These are phyloP conservation scores for Persicaria tinctoria DNA, from an alignment of 148 eudicot genomes.

Conservation along the genomic window DNA sequence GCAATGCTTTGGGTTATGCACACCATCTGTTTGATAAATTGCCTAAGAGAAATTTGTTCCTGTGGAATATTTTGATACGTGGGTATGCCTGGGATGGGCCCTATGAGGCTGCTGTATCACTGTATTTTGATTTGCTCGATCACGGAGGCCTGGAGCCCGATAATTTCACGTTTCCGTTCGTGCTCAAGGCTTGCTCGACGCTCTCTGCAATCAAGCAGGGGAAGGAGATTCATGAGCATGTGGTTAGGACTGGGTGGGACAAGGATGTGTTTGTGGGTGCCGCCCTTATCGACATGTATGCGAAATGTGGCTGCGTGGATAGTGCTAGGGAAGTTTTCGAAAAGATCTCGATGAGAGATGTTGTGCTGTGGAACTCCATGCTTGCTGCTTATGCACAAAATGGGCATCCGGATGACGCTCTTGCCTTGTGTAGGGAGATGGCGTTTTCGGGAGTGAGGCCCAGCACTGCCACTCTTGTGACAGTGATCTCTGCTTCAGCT, in stretches of 20 bases:
- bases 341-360: constrained; percentile 49
- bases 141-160: constrained; percentile 51
- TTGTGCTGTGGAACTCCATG: constrained; percentile 85
- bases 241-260: constrained; percentile 47
- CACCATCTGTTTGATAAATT: constrained; percentile 67
- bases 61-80: constrained; percentile 83
- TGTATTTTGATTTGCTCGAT: constrained; percentile 46
- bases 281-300: constrained; percentile 77
- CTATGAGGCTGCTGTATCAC: constrained; percentile 42
- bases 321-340: constrained; percentile 49
- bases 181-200: constrained; percentile 70
- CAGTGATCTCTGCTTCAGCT: constrained; percentile 62
- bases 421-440: constrained; percentile 52
- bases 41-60: constrained; percentile 54
- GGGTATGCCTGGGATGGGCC: constrained; percentile 95
- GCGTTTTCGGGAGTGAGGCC: constrained; percentile 42
- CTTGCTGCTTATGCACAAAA: constrained; percentile 76
- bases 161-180: constrained; percentile 78
- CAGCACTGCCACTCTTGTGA: constrained; percentile 63
- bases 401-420: constrained; percentile 63
- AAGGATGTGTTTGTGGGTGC: constrained; percentile 78
- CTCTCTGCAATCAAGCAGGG: constrained; percentile 50
- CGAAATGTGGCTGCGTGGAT: constrained; percentile 62
- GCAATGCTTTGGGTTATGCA: constrained; percentile 40
- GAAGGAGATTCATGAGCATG: constrained; percentile 59